Evolutionary conservation across 1,284 basidiomycete species (phyloP).

Genomic region (Trametes polyzona): DNA sequence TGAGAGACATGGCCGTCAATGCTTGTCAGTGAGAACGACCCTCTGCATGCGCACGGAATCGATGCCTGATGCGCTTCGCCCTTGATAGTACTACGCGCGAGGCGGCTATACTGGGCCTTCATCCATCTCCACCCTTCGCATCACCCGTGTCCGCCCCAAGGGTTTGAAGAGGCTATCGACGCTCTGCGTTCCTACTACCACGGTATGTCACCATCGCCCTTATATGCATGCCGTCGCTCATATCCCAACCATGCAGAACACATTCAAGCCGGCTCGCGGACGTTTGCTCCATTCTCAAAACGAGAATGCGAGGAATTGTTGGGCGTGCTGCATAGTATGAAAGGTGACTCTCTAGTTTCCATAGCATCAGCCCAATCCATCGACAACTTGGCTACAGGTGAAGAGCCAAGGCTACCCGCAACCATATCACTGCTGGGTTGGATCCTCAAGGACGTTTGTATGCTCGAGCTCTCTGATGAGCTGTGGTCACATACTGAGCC

Average conservation of each 20-base stretch:
- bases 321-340: slow-evolving; percentile 39
- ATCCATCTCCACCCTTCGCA: slow-evolving; percentile 53
- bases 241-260: slow-evolving; percentile 47
- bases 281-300: slow-evolving; percentile 55
- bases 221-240: too few species aligned
- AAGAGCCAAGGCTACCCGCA: not conserved
- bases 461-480: not conserved
- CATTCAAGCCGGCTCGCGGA: slow-evolving; percentile 44
- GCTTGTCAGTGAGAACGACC: slow-evolving; percentile 3
- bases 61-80: not conserved
- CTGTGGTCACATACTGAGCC: not conserved
- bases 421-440: slow-evolving; percentile 19
- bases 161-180: slow-evolving; percentile 50
- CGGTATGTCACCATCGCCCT: slow-evolving; percentile 33
- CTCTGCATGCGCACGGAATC: not conserved
- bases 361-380: not conserved
- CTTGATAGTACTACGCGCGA: slow-evolving; percentile 45
- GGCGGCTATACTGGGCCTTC: slow-evolving; percentile 56
- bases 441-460: slow-evolving; percentile 45
- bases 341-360: slow-evolving; percentile 13
- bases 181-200: slow-evolving; percentile 52
- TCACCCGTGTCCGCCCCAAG: slow-evolving; percentile 41
- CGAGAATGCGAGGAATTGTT: slow-evolving; percentile 53
- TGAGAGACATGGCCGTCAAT: slow-evolving; percentile 3
- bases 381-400: not conserved